Percentiles rank a stretch among this genome's conserved stretches.
Evolutionary conservation across 163 green algal species (phyloP).

Genomic region (Chlamydomonas reinhardtii): DNA sequence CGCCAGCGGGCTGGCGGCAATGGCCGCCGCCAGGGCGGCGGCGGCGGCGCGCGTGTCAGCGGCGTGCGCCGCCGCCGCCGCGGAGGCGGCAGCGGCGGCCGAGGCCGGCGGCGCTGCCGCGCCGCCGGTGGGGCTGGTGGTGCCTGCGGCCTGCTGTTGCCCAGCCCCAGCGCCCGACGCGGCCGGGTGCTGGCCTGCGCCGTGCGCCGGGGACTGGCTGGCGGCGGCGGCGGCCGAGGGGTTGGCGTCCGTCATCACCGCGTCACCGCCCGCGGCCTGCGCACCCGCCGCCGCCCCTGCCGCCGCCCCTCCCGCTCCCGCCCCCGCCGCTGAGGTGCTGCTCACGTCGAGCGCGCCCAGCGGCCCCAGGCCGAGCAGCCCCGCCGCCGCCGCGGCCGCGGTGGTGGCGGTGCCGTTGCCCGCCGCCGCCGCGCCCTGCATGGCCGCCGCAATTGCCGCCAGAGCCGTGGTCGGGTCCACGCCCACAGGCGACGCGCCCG

Average conservation of each 20-base stretch:
- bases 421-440: conserved; percentile 16
- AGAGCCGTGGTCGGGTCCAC: conserved; percentile 50
- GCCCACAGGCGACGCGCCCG: background rate
- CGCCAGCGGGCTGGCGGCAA: background rate
- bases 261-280: background rate
- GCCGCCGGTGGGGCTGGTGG: too few species aligned
- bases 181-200: background rate
- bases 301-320: background rate
- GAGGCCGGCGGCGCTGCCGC: background rate
- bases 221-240: background rate
- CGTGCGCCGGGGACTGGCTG: background rate
- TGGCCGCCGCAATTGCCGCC: conserved; percentile 9
- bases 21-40: background rate
- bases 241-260: background rate
- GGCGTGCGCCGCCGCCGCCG: conserved; percentile 7
- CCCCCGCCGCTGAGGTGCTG: background rate
- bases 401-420: background rate
- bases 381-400: background rate
- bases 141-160: background rate
- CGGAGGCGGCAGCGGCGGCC: background rate
- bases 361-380: conserved; percentile 10
- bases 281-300: background rate
- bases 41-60: background rate
- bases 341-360: conserved; percentile 21
- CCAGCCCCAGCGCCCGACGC: background rate